A percentile compares a stretch with the other conserved stretches of the same genome.
Conservation (phyloP, 108 stramenopile species). For the Nitzschia palea region DNA sequence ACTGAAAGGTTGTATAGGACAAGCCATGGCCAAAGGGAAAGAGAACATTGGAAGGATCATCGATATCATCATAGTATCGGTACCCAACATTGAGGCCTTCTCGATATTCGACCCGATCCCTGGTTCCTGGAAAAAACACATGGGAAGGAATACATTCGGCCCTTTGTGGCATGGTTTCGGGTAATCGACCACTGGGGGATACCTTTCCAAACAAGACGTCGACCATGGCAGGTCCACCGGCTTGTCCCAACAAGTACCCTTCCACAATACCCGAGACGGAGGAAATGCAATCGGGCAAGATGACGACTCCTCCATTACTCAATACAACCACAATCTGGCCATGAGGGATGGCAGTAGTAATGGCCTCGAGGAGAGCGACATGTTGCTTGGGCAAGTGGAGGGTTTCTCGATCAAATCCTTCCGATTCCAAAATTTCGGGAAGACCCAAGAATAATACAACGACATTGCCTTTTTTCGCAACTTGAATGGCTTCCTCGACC, state of each 20-base stretch:
- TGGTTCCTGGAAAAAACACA: constrained; percentile 38
- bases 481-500: constrained; percentile 35
- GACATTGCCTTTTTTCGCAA: constrained; percentile 29
- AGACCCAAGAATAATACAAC: constrained; percentile 56
- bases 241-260: constrained; percentile 65
- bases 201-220: constrained; percentile 67
- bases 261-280: constrained; percentile 42
- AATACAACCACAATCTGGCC: constrained; percentile 50
- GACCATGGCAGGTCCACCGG: constrained; percentile 54
- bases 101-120: constrained; percentile 45
- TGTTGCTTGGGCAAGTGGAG: constrained; percentile 43
- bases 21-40: constrained; percentile 81
- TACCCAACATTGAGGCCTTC: constrained; percentile 77
- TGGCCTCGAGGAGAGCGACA: constrained; percentile 37
- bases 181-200: constrained; percentile 53
- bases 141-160: constrained; percentile 26
- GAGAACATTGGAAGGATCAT: constrained; percentile 22
- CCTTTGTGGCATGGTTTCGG: constrained; percentile 56
- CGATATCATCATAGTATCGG: constrained; percentile 51
- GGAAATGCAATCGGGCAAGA: constrained; percentile 38
- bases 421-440: constrained; percentile 56
- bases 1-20: constrained; percentile 65
- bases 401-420: constrained; percentile 59
- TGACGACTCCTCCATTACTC: constrained; percentile 49
- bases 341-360: constrained; percentile 23